Conservation (phyloP, 2,329 filamentous ascomycete species). For the Pseudocercospora vitis region DNA sequence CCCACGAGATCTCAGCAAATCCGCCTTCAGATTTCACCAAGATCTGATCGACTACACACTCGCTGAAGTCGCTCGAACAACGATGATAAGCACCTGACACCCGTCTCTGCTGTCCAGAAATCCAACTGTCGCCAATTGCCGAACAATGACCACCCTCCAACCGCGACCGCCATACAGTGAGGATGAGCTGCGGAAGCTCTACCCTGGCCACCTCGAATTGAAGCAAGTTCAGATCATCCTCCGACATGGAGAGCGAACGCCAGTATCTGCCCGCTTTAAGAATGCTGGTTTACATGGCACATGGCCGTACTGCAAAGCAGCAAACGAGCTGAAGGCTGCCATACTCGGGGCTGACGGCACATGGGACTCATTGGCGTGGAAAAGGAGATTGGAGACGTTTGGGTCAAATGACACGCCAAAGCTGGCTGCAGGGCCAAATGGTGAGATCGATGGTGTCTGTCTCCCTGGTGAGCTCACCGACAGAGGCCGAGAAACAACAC, state of each 20-base stretch:
- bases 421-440: conserved; percentile 65
- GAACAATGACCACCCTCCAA: conserved; percentile 74
- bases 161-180: conserved; percentile 75
- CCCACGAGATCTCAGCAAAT: neutral
- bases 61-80: neutral
- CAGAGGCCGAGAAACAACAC: conserved; percentile 50
- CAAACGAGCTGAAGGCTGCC: conserved; percentile 66
- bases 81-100: conserved; percentile 13
- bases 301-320: conserved; percentile 90
- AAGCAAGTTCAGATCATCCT: conserved; percentile 83
- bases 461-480: conserved; percentile 58
- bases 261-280: conserved; percentile 83
- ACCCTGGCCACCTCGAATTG: conserved; percentile 76
- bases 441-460: conserved; percentile 78
- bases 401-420: conserved; percentile 60
- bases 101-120: conserved; percentile 7
- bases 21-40: neutral
- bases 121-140: conserved; percentile 1
- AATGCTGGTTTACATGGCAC: conserved; percentile 55
- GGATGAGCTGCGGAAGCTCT: conserved; percentile 77
- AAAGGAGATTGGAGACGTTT: conserved; percentile 80
- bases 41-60: neutral
- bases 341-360: conserved; percentile 56
- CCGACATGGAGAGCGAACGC: conserved; percentile 64
- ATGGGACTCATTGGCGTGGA: conserved; percentile 62